Percentiles rank a stretch among this genome's conserved stretches.
phyloP scores from a whole-genome alignment of 495 filamentous ascomycete genomes.

The Neurospora intermedia region DNA sequence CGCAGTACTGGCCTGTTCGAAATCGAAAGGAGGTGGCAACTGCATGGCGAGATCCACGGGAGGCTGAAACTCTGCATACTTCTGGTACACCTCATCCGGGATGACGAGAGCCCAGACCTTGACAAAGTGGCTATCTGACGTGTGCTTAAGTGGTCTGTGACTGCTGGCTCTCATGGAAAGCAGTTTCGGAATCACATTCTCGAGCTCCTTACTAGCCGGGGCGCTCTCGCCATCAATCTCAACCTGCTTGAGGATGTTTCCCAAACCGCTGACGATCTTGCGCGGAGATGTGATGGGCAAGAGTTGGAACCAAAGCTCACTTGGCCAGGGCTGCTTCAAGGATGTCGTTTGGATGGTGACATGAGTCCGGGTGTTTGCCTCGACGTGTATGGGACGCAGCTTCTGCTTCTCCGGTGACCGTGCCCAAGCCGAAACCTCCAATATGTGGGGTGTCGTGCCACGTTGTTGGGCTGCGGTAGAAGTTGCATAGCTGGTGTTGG shows the following conservation, averaged over 20 bases:
- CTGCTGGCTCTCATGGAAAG: constrained; percentile 31
- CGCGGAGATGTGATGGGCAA: constrained; percentile 54
- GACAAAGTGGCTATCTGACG: constrained; percentile 32
- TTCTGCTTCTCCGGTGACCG: constrained; percentile 5
- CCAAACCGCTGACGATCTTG: constrained; percentile 55
- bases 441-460: constrained; percentile 49
- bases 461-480: constrained; percentile 42
- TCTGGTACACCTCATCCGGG: constrained; percentile 19
- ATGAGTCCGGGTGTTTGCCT: constrained; percentile 19
- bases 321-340: not conserved
- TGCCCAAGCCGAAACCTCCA: constrained; percentile 42
- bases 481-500: constrained; percentile 53
- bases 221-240: constrained; percentile 37
- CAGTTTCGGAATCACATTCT: constrained; percentile 50
- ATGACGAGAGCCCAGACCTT: constrained; percentile 70
- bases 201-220: constrained; percentile 69
- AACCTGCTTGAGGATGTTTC: constrained; percentile 70
- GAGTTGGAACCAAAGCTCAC: constrained; percentile 36
- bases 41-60: not conserved
- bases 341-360: constrained; percentile 9
- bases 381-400: constrained; percentile 5
- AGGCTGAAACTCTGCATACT: not conserved
- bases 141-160: not conserved
- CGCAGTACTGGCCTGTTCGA: not conserved
- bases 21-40: not conserved